Percentiles rank a stretch among this genome's conserved stretches.
These are phyloP conservation scores for Amyloporia xantha DNA, from an alignment of 768 basidiomycete genomes.

Conservation along the genomic window DNA sequence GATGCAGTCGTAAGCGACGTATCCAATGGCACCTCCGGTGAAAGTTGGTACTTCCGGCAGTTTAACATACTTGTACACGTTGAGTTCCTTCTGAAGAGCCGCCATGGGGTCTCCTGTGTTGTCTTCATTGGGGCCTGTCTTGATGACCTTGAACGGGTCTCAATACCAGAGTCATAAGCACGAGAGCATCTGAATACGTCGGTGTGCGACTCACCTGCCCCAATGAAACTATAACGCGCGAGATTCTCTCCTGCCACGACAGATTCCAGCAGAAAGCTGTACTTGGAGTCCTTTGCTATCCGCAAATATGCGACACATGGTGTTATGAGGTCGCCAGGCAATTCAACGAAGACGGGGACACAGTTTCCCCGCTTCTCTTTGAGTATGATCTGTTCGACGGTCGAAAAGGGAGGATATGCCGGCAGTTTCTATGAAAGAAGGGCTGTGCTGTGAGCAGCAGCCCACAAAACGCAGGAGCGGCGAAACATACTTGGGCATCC, in stretches of 20 bases:
- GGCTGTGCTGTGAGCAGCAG: neutral
- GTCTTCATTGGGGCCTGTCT: conserved; percentile 81
- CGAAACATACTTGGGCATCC: neutral
- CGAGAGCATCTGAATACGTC: too few species aligned
- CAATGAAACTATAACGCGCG: conserved; percentile 94
- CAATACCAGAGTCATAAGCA: neutral
- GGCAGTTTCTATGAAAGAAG: conserved; percentile 46
- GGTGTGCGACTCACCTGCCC: conserved; percentile 58
- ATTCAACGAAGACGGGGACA: conserved; percentile 85
- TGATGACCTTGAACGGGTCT: conserved; percentile 94
- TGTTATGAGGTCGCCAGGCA: conserved; percentile 94
- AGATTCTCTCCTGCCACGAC: conserved; percentile 86
- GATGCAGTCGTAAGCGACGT: conserved; percentile 94
- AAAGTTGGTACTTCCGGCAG: conserved; percentile 91
- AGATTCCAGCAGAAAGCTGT: conserved; percentile 93
- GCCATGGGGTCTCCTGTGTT: conserved; percentile 81
- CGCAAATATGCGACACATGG: conserved; percentile 96
- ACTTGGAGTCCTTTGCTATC: conserved; percentile 85
- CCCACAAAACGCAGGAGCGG: neutral
- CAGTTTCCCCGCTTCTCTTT: conserved; percentile 86
- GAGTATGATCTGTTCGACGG: conserved; percentile 70
- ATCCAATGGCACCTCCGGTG: conserved; percentile 96
- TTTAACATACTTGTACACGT: conserved; percentile 82
- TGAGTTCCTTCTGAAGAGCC: conserved; percentile 78
- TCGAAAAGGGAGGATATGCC: conserved; percentile 65